Evolutionary conservation across 345 rosid species (phyloP), one percentile per base, ranked within the genome.

Genomic region (Populus euphratica): DNA sequence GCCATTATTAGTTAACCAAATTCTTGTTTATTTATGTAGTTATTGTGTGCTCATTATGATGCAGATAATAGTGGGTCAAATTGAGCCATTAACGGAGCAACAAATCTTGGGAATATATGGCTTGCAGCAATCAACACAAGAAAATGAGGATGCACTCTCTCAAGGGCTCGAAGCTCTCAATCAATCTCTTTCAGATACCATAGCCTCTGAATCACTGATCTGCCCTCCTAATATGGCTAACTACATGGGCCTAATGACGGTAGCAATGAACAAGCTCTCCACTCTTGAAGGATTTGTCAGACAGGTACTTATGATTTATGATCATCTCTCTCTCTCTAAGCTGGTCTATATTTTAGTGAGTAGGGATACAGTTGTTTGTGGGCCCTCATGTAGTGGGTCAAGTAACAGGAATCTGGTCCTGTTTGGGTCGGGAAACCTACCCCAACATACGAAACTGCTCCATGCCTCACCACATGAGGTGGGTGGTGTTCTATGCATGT

Each of bases 221-320:
- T 86, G 84, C 69, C 90, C 98, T 74, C 91, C 92, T 25, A 91
- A 91, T 86, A 86, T 94, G 92, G 86, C 91, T 33, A 96, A 90
- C 86, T 94, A 90, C 88, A 96, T 96, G 98, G 90, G 93, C 66
- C 98, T 94, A 63, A 96, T 96, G 99, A 93, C 98, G 65, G 44
- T 88, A 2, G 99, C 98, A 83, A 92, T 96, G 85, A 96, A 85
- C 89, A 96, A 96, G 88, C 98, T 96, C 81, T 91, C 98, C 36
- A 78, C 95, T 18, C 85, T 92, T 21, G 97, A 96, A 85, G 91
- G 91, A 52, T 92, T 94, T 65, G 97, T 96, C 73, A 89, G 94
- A 81, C 98, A 96, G 99, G 99, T 96, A 84, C 27, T 62, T 59
- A 47, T 59, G 31, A 4, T 11, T 5, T 36, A 14, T 29, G 13